Evolutionary conservation across 2,329 filamentous ascomycete genomes (phyloP).

Genomic region (Pseudopyricularia cyperi): DNA sequence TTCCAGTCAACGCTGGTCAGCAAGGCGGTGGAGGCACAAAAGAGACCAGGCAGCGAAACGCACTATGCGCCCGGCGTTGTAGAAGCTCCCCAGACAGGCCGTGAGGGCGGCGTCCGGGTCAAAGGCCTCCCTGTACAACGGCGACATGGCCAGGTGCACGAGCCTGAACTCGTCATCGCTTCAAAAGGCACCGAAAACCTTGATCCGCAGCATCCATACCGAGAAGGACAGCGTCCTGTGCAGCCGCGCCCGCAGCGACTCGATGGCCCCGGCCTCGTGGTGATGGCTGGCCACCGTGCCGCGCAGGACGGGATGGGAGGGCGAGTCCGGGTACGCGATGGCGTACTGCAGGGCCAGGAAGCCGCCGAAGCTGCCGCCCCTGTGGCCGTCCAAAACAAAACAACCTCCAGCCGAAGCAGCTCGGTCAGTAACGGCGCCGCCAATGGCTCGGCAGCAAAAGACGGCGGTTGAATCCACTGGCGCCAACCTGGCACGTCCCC

Average conservation of each 20-base stretch:
- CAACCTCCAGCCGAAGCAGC: too few species aligned
- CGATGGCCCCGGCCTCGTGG: conserved; percentile 21
- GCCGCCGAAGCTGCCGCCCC: conserved; percentile 25
- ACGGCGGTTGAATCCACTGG: conserved; percentile 23
- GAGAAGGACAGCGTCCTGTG: conserved; percentile 21
- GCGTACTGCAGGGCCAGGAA: conserved; percentile 25
- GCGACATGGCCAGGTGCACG: conserved; percentile 21
- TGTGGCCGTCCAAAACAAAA: too few species aligned
- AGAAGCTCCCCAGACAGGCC: conserved; percentile 15
- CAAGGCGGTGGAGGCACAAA: too few species aligned
- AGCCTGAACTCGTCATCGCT: conserved; percentile 23
- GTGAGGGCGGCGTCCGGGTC: conserved; percentile 18
- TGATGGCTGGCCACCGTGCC: conserved; percentile 23
- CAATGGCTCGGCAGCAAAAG: not conserved
- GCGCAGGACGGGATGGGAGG: conserved; percentile 20
- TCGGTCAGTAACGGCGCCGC: too few species aligned
- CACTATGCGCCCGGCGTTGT: conserved; percentile 22
- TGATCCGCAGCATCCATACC: conserved; percentile 20
- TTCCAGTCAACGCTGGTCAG: not conserved
- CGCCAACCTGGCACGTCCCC: conserved; percentile 24
- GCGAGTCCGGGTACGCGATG: conserved; percentile 18
- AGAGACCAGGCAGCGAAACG: not conserved
- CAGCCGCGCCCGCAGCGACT: conserved; percentile 16
- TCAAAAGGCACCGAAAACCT: conserved; percentile 22
- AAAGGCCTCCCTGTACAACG: conserved; percentile 21